Evolutionary conservation across 2,329 filamentous ascomycete species (phyloP), one percentile per base, ranked within the genome.

Genomic region (Trichoderma sp.): DNA sequence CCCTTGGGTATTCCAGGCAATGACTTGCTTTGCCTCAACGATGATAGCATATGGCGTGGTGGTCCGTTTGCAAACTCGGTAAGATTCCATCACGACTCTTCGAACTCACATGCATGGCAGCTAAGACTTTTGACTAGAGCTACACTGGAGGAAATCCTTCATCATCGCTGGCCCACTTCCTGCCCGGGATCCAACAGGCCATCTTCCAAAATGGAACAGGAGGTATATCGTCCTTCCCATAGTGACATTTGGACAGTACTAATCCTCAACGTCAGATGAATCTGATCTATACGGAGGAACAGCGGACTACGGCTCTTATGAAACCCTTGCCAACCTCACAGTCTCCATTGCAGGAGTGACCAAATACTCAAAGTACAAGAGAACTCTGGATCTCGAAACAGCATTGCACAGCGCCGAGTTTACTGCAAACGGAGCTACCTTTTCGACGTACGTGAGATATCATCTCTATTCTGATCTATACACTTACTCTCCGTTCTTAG

Each of bases 141-240:
- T 85, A 85, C 70, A 78, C 74, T 0, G 83, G 84, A 17, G 83
- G 83, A 1, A 85, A 85, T 52, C 83, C 83, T 17, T 69, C 69
- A 1, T 70, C 72, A 2, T 71, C 78, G 0, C 75, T 77, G 4
- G 76, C 76, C 2, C 69, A 75, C 6, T 76, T 76, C 34, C 69
- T 85, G 0, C 75, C 78, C 1, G 79, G 76, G 0, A 83, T 84
- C 5, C 76, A 82, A n/a, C 75, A 81, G 4, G 78, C 72, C 69
- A 84, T 85, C 17, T 85, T 84, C 53, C 72, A 79, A 19, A 83
- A 84, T 60, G 82, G 82, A 6, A 84, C 79, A 0, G 83, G 83
- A n/a, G 80, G 80, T 76, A 75, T 73, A 70, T 12, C 22, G 3
- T 17, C 39, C 29, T n/a, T n/a, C n/a, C 15, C 19, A 15, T 67